phyloP scores from a whole-genome alignment of 2,329 filamentous ascomycete species.

The Saccharata proteae region DNA sequence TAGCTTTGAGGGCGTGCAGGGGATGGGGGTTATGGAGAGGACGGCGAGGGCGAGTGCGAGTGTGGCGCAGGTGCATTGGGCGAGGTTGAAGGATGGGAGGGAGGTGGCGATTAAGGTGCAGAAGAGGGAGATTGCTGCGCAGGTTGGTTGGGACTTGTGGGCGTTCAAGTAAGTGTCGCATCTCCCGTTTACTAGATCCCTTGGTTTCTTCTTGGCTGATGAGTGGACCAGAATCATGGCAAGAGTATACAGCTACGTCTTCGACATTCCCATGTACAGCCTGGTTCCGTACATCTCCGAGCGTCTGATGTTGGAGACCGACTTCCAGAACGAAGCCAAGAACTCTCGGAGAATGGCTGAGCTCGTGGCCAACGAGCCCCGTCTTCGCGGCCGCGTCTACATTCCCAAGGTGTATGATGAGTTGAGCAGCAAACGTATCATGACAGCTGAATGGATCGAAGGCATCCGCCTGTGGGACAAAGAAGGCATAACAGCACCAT shows the following conservation, averaged over 20 bases:
- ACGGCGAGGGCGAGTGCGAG: constrained; percentile 71
- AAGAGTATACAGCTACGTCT: constrained; percentile 71
- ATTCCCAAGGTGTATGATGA: constrained; percentile 77
- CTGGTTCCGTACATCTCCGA: constrained; percentile 89
- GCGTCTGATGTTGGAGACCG: constrained; percentile 82
- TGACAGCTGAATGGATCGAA: constrained; percentile 97
- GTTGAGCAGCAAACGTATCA: constrained; percentile 67
- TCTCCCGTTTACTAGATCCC: neutral
- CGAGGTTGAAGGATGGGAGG: constrained; percentile 67
- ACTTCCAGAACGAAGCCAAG: constrained; percentile 82
- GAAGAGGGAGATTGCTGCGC: constrained; percentile 83
- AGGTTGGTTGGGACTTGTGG: constrained; percentile 92
- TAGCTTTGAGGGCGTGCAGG: constrained; percentile 57
- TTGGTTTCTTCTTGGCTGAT: constrained; percentile 5
- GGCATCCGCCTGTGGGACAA: constrained; percentile 90
- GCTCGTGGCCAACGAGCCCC: constrained; percentile 62
- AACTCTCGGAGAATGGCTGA: constrained; percentile 77
- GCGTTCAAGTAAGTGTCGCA: constrained; percentile 59
- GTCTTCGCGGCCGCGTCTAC: constrained; percentile 70
- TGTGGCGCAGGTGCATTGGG: constrained; percentile 96
- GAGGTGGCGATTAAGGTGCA: constrained; percentile 96
- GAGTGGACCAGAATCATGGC: constrained; percentile 52
- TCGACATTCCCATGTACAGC: constrained; percentile 84
- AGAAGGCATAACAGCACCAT: constrained; percentile 60
- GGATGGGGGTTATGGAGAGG: constrained; percentile 56